These are phyloP conservation scores for Sphaerosporella brunnea DNA, from an alignment of 495 filamentous ascomycete species.

Conservation along the genomic window DNA sequence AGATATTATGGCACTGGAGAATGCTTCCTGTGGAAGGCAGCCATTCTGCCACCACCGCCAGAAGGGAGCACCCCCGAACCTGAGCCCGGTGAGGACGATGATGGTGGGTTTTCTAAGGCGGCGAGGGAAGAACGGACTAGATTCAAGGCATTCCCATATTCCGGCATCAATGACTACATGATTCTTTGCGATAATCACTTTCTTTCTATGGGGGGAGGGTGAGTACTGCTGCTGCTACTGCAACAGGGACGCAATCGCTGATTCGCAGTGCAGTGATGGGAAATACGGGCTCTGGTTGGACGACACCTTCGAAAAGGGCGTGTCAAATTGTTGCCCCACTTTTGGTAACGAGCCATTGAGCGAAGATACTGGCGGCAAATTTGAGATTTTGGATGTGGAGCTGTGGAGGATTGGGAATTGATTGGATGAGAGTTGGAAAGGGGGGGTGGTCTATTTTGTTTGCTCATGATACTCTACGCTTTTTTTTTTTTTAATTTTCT, in stretches of 20 bases:
- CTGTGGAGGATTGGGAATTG: slow-evolving; percentile 57
- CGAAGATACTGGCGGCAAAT: slow-evolving; percentile 71
- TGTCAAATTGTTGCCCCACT: slow-evolving; percentile 64
- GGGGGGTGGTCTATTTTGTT: no score
- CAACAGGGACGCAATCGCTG: background rate
- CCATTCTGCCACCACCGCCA: slow-evolving; percentile 21
- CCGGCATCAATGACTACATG: slow-evolving; percentile 88
- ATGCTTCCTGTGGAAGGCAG: slow-evolving; percentile 89
- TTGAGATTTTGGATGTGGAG: slow-evolving; percentile 81
- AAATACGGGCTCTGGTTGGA: slow-evolving; percentile 89
- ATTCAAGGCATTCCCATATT: slow-evolving; percentile 95
- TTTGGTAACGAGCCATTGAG: slow-evolving; percentile 95
- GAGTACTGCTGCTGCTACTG: slow-evolving; percentile 12
- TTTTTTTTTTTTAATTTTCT: no score
- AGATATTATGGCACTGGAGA: slow-evolving; percentile 92
- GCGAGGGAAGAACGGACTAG: slow-evolving; percentile 35
- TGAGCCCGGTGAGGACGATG: slow-evolving; percentile 33
- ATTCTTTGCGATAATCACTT: slow-evolving; percentile 82
- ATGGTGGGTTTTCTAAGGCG: background rate
- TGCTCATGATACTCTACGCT: no score
- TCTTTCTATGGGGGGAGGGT: slow-evolving; percentile 66
- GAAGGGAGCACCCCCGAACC: slow-evolving; percentile 17
- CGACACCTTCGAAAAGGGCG: slow-evolving; percentile 66
- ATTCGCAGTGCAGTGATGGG: slow-evolving; percentile 43
- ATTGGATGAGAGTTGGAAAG: no score